Evolutionary conservation across 2,329 filamentous ascomycete species (phyloP), one percentile per base, ranked within the genome.

Genomic region (Thelonectria discophora): DNA sequence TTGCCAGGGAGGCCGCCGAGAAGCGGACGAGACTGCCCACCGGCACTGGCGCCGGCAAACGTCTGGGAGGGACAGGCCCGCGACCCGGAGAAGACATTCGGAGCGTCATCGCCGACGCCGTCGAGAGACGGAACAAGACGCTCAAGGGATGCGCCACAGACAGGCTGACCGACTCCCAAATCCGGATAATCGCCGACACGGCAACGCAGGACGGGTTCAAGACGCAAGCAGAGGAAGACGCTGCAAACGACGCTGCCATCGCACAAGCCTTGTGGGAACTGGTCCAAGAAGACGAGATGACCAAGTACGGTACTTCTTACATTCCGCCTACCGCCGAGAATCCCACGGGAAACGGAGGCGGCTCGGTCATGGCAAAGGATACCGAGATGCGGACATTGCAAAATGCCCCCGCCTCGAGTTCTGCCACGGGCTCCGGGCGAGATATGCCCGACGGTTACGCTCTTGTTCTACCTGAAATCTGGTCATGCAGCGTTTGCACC

Each of bases 221-320:
- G 62, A 97, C 93, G 0, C 86, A 91, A 71, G 93, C 92, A 0
- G 92, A 96, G 67, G 91, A 96, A 74, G 93, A 97, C 57, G 90
- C 93, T 68, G 94, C 93, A 3, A 96, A 97, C 69, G 92, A 97
- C 58, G 84, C 86, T 21, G 94, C 94, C 5, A 97, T 97, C 63
- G 88, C 93, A 55, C 88, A 94, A 71, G 93, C 93, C 0, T 81
- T 96, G 32, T 93, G 92, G 80, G 94, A 97, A 71, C 81, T 97
- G 17, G 90, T 95, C 24, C 90, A 96, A 72, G 88, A 97, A 73
- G 93, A 97, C 64, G 86, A 90, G 64, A 78, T 75, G 63, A 71
- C 71, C 40, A 83, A 82, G 68, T 84, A 87, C 65, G 86, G 87
- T n/a, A 76, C 79, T 55, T 81, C 78, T 15, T 84, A 88, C 70